Evolutionary conservation across 2,329 filamentous ascomycete species (phyloP).

Genomic region (Fusarium staphyleae): DNA sequence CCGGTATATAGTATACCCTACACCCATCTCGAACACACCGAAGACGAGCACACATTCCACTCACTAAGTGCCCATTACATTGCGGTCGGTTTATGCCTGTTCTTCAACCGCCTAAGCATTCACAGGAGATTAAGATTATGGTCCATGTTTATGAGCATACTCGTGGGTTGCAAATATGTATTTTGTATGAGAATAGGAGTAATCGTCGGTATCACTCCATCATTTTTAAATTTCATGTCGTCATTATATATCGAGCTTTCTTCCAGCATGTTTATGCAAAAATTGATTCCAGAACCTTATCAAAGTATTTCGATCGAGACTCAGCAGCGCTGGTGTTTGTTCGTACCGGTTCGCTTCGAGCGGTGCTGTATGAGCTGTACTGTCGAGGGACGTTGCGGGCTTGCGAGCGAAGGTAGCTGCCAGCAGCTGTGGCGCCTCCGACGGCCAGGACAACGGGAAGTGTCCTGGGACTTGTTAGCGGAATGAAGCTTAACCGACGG

Average conservation of each 20-base stretch:
- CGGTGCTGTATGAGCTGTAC: constrained; percentile 17
- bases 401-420: constrained; percentile 19
- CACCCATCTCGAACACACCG: too few species aligned
- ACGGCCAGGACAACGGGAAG: constrained; percentile 33
- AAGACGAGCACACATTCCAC: too few species aligned
- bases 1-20: too few species aligned
- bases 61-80: too few species aligned
- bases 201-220: too few species aligned
- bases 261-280: constrained; percentile 26
- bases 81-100: too few species aligned
- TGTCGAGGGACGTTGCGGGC: constrained; percentile 7
- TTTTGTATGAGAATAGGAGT: too few species aligned
- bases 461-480: constrained; percentile 20
- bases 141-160: too few species aligned
- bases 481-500: accelerated
- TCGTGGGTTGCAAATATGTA: too few species aligned
- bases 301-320: constrained; percentile 26
- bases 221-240: constrained; percentile 2
- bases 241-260: constrained; percentile 9
- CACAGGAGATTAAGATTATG: too few species aligned
- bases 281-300: constrained; percentile 32
- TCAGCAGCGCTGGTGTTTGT: neutral
- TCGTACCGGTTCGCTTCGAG: constrained; percentile 6
- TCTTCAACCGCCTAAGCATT: too few species aligned
- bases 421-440: constrained; percentile 33